These are phyloP conservation scores for Dianthus caryophyllus DNA, from an alignment of 148 eudicot species.

Conservation along the genomic window DNA sequence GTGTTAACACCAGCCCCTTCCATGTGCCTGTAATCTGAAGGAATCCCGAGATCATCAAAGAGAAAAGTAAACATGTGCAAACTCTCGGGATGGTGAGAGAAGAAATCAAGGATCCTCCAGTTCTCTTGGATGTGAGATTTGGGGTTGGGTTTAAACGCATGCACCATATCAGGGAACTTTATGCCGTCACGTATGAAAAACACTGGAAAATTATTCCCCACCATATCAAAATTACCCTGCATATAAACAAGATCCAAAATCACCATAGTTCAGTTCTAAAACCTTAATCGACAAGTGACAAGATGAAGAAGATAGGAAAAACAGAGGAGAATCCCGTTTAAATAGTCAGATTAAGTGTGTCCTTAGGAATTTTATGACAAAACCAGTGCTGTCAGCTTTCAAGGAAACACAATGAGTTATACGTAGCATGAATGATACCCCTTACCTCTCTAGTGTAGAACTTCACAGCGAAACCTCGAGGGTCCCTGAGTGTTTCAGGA, in stretches of 20 bases:
- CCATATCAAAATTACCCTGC: constrained; percentile 95
- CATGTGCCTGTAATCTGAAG: constrained; percentile 87
- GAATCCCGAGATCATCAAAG: constrained; percentile 82
- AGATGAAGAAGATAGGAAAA: background rate
- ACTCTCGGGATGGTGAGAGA: constrained; percentile 93
- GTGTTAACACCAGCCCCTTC: constrained; percentile 91
- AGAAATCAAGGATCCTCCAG: constrained; percentile 89
- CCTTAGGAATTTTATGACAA: background rate
- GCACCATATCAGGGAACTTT: constrained; percentile 92
- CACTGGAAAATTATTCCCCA: constrained; percentile 95
- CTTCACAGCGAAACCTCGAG: constrained; percentile 95
- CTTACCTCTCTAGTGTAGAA: constrained; percentile 94
- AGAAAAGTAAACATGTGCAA: constrained; percentile 76
- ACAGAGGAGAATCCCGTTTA: background rate
- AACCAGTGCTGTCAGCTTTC: background rate
- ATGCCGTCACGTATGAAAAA: constrained; percentile 87
- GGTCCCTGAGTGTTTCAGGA: constrained; percentile 93
- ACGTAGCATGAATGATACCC: background rate
- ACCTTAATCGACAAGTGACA: background rate
- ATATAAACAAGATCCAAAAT: background rate
- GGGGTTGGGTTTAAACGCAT: constrained; percentile 89
- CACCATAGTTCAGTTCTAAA: background rate
- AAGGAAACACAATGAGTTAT: background rate
- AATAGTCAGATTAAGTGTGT: background rate
- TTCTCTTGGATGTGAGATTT: constrained; percentile 92